phyloP scores from a whole-genome alignment of 2,329 filamentous ascomycete species.

The Penicillium palitans region DNA sequence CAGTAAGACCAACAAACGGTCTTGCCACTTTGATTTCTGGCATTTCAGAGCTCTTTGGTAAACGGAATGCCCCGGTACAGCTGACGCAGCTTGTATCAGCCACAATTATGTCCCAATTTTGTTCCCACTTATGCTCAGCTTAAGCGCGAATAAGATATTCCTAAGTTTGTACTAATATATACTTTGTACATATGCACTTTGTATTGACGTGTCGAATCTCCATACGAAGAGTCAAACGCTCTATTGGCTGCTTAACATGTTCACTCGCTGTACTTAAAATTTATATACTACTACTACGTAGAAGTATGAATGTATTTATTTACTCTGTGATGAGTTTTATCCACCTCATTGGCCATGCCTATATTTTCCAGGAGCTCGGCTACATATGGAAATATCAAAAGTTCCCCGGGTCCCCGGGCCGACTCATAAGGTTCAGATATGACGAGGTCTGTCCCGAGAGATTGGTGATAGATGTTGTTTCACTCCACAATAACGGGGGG shows the following conservation, averaged over 20 bases:
- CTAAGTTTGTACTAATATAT: too few species aligned
- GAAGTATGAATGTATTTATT: too few species aligned
- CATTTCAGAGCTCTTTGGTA: neutral
- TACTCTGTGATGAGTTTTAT: neutral
- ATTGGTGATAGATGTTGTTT: neutral
- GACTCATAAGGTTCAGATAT: neutral
- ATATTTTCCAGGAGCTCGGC: too few species aligned
- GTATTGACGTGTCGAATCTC: neutral
- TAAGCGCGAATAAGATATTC: neutral
- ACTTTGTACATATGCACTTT: too few species aligned
- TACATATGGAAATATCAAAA: neutral
- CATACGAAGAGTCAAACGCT: neutral
- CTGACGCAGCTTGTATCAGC: conserved; percentile 9
- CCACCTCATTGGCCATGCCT: neutral
- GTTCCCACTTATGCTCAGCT: neutral
- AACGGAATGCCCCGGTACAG: neutral
- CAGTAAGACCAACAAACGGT: conserved; percentile 8
- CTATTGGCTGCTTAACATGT: neutral
- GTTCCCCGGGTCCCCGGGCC: neutral
- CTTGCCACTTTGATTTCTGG: conserved; percentile 14
- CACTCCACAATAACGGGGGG: neutral
- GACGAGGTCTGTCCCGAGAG: neutral
- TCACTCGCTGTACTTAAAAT: neutral
- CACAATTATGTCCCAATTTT: neutral
- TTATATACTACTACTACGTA: neutral